Percentiles rank a stretch among this genome's conserved stretches.
These are phyloP conservation scores for Phylloporus arenicola DNA, from an alignment of 768 basidiomycete species.

Conservation along the genomic window DNA sequence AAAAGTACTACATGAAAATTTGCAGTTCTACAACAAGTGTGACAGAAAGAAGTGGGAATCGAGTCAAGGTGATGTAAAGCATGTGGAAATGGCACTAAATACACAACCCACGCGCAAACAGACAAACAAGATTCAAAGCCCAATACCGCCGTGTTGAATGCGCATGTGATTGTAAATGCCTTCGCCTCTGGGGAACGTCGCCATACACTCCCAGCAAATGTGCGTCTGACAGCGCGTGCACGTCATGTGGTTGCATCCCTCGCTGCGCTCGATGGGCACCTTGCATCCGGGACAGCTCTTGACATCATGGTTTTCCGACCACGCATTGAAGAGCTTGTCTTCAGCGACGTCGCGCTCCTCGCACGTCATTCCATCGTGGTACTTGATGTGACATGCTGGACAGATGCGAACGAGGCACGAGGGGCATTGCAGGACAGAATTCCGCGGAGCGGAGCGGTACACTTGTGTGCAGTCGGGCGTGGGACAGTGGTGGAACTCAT, in stretches of 20 bases:
- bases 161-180: slow-evolving; percentile 83
- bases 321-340: slow-evolving; percentile 55
- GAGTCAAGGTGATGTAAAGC: not conserved
- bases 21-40: slow-evolving; percentile 16
- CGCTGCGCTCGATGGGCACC: slow-evolving; percentile 62
- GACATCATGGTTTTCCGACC: slow-evolving; percentile 59
- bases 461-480: slow-evolving; percentile 74
- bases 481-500: slow-evolving; percentile 70
- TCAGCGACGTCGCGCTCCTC: slow-evolving; percentile 48
- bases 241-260: slow-evolving; percentile 83
- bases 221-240: slow-evolving; percentile 71
- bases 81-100: slow-evolving; percentile 2
- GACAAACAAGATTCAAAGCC: slow-evolving; percentile 23
- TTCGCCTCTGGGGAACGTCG: slow-evolving; percentile 60
- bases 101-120: not conserved
- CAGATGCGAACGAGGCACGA: slow-evolving; percentile 70
- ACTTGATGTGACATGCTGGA: slow-evolving; percentile 50
- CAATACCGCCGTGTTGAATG: slow-evolving; percentile 58
- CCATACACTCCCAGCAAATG: slow-evolving; percentile 75
- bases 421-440: slow-evolving; percentile 59
- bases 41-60: not conserved
- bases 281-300: slow-evolving; percentile 73
- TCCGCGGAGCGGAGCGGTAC: slow-evolving; percentile 52
- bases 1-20: not conserved
- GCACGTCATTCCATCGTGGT: slow-evolving; percentile 67